Evolutionary conservation across 176 grass and related monocot species (phyloP).

Genomic region (Aegilops sharonensis): DNA sequence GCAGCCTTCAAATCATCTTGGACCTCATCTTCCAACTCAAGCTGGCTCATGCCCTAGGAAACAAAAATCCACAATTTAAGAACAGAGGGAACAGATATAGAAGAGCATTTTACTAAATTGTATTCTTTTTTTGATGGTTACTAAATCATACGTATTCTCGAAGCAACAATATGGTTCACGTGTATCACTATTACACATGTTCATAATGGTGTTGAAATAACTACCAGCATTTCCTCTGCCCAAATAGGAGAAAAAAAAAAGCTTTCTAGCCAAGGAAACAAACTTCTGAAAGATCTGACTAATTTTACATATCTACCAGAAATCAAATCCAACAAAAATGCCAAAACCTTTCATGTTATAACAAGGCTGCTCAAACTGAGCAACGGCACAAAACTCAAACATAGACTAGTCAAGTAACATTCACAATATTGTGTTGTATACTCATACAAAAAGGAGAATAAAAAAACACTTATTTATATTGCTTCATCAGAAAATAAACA

Average conservation of each 20-base stretch:
- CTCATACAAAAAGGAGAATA: neutral
- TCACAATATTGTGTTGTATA: neutral
- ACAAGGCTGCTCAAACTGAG: neutral
- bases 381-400: neutral
- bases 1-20: slow-evolving; percentile 67
- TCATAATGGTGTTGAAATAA: neutral
- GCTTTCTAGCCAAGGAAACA: neutral
- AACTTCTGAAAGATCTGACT: neutral
- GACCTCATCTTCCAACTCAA: slow-evolving; percentile 65
- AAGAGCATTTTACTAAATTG: neutral
- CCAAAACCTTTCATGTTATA: neutral
- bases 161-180: neutral
- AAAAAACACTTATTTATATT: neutral
- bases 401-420: neutral
- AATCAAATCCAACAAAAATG: neutral
- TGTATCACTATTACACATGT: neutral
- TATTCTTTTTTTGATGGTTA: too few relatives aligned
- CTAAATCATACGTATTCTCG: neutral
- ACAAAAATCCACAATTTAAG: slow-evolving; percentile 24
- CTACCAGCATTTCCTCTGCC: neutral
- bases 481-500: neutral
- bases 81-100: neutral
- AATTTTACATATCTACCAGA: neutral
- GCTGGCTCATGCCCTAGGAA: slow-evolving; percentile 60
- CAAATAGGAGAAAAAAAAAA: neutral